A percentile compares a stretch with the other conserved stretches of the same genome.
phyloP scores from a whole-genome alignment of 2,329 filamentous ascomycete species.

The Rugonectria rugulosa region DNA sequence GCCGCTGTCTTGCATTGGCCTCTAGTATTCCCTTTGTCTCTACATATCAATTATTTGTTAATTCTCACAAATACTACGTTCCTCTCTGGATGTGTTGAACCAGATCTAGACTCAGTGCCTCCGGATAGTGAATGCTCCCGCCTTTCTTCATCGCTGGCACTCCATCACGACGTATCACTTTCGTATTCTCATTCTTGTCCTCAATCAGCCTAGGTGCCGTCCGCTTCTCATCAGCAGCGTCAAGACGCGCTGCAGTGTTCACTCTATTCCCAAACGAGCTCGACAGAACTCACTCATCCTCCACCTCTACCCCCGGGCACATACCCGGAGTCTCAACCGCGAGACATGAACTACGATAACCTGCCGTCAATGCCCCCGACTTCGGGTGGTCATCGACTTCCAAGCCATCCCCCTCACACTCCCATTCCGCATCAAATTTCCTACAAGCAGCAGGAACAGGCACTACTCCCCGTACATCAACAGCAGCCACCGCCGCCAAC shows the following conservation, averaged over 20 bases:
- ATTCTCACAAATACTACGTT: slow-evolving; percentile 43
- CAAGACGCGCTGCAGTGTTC: slow-evolving; percentile 41
- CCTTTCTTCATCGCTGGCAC: slow-evolving; percentile 58
- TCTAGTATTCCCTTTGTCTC: slow-evolving; percentile 47
- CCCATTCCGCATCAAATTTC: slow-evolving; percentile 48
- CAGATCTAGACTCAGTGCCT: slow-evolving; percentile 67
- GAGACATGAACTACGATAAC: slow-evolving; percentile 63
- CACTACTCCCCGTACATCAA: not conserved
- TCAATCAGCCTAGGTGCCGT: slow-evolving; percentile 39
- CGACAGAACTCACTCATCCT: slow-evolving; percentile 51
- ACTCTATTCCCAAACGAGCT: slow-evolving; percentile 58
- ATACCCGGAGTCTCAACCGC: slow-evolving; percentile 56
- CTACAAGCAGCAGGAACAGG: slow-evolving; percentile 42
- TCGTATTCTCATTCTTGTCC: slow-evolving; percentile 43
- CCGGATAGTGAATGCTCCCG: slow-evolving; percentile 68
- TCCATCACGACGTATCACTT: slow-evolving; percentile 57
- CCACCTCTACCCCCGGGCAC: slow-evolving; percentile 41
- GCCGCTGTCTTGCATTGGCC: slow-evolving; percentile 47
- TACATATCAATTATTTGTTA: slow-evolving; percentile 48
- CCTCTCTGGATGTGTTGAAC: slow-evolving; percentile 46
- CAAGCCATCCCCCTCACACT: slow-evolving; percentile 51
- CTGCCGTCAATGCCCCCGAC: slow-evolving; percentile 55
- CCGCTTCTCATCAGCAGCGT: slow-evolving; percentile 40
- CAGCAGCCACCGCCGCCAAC: not conserved
- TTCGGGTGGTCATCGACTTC: slow-evolving; percentile 51